A percentile compares a stretch with the other conserved stretches of the same genome.
Evolutionary conservation across 345 rosid species (phyloP).

Genomic region (Citrus mangshanensis): DNA sequence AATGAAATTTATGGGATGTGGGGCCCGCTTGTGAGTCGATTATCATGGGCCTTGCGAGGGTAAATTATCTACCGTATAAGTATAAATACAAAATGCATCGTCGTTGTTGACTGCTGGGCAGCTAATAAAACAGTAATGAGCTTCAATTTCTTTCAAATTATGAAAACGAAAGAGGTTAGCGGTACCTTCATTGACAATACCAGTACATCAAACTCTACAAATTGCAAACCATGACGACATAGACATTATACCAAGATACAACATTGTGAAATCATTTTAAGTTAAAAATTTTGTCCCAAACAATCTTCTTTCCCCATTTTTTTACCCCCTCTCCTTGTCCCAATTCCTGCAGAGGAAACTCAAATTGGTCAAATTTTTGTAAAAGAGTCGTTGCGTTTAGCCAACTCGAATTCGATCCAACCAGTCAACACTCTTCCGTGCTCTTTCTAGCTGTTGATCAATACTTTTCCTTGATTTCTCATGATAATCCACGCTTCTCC

Average conservation of each 20-base stretch:
- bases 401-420: constrained; percentile 43
- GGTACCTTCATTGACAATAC: background rate
- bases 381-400: background rate
- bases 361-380: background rate
- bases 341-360: background rate
- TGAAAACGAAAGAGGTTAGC: background rate
- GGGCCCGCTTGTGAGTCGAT: background rate
- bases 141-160: background rate
- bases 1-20: background rate
- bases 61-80: rapidly evolving
- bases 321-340: background rate
- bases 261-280: background rate
- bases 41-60: no score
- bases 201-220: background rate
- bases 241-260: constrained; percentile 1
- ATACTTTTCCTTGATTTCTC: constrained; percentile 65
- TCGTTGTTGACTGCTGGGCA: no score
- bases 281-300: constrained; percentile 1
- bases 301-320: background rate
- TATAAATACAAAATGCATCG: no score
- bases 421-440: constrained; percentile 84
- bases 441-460: constrained; percentile 62
- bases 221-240: constrained; percentile 1
- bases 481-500: constrained; percentile 87
- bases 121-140: background rate